These are phyloP conservation scores for Meyerozyma elateridarum DNA, from an alignment of 1,139 yeast genomes.

Conservation along the genomic window DNA sequence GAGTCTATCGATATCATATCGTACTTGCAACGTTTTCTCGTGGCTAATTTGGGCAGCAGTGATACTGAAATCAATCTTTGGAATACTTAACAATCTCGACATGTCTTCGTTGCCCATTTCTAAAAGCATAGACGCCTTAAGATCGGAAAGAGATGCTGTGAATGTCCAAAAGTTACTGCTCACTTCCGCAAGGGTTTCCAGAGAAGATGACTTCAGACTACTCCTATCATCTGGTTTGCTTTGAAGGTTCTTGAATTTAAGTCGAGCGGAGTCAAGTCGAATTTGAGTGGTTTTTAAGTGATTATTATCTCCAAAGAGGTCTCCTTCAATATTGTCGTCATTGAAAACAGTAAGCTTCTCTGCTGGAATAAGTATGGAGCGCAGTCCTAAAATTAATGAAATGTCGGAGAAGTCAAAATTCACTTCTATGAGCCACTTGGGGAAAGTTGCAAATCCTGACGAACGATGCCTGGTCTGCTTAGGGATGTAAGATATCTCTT, in stretches of 20 bases:
- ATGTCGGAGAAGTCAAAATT: constrained; percentile 28
- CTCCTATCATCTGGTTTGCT: constrained; percentile 4
- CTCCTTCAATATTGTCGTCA: constrained; percentile 33
- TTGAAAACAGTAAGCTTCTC: constrained; percentile 28
- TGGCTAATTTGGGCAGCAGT: constrained; percentile 13
- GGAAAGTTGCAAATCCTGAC: constrained; percentile 36
- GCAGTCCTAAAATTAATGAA: constrained; percentile 45
- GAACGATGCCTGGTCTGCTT: neutral
- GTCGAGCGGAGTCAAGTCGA: constrained; percentile 10
- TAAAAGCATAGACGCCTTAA: constrained; percentile 26
- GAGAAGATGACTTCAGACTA: constrained; percentile 15
- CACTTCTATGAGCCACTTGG: constrained; percentile 42
- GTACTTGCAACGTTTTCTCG: constrained; percentile 25
- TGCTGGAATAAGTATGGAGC: constrained; percentile 54
- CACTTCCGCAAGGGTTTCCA: constrained; percentile 19
- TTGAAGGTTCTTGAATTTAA: constrained; percentile 10
- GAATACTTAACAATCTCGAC: constrained; percentile 17
- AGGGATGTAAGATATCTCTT: constrained; percentile 1
- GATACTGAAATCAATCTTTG: constrained; percentile 14
- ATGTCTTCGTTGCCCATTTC: constrained; percentile 16
- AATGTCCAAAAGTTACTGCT: constrained; percentile 18
- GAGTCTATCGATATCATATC: constrained; percentile 24
- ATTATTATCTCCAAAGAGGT: constrained; percentile 33
- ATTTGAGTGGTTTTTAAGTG: constrained; percentile 28
- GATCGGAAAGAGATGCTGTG: constrained; percentile 10